Percentiles rank a stretch among this genome's conserved stretches.
phyloP scores from a whole-genome alignment of 2,329 filamentous ascomycete species.

The Aspergillus aculeatinus region DNA sequence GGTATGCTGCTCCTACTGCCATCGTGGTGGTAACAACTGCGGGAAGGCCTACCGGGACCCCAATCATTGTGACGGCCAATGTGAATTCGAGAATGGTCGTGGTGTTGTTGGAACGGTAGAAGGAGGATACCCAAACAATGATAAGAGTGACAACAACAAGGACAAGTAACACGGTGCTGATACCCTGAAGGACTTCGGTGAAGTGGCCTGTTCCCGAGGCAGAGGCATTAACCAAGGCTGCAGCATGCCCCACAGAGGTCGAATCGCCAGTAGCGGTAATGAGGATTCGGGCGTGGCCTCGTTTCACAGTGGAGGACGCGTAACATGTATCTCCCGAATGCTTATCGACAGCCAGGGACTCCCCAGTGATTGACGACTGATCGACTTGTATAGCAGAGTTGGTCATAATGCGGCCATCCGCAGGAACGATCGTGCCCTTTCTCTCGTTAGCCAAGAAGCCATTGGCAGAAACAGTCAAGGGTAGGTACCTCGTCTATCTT shows the following conservation, averaged over 20 bases:
- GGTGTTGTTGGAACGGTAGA: constrained; percentile 82
- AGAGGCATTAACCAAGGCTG: constrained; percentile 78
- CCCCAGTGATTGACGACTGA: constrained; percentile 87
- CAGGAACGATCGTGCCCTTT: constrained; percentile 81
- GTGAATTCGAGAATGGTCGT: constrained; percentile 80
- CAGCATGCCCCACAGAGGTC: constrained; percentile 86
- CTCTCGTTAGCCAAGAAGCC: constrained; percentile 5
- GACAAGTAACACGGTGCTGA: constrained; percentile 75
- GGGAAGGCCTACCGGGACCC: constrained; percentile 89
- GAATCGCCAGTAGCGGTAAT: constrained; percentile 83
- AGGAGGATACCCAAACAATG: constrained; percentile 80
- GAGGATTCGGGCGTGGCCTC: constrained; percentile 80
- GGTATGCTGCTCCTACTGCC: constrained; percentile 88
- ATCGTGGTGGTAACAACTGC: constrained; percentile 93
- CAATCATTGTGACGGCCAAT: constrained; percentile 84
- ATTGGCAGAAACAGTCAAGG: constrained; percentile 3
- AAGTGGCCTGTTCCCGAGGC: constrained; percentile 77
- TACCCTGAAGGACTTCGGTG: constrained; percentile 85
- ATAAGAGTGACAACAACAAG: constrained; percentile 79
- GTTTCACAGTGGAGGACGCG: constrained; percentile 84
- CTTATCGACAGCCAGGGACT: constrained; percentile 90
- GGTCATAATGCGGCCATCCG: constrained; percentile 81
- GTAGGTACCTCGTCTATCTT: constrained; percentile 70
- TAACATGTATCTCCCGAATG: constrained; percentile 78
- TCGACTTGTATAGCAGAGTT: constrained; percentile 85